Evolutionary conservation across 768 basidiomycete species (phyloP).

Genomic region (Ramaria sp.): DNA sequence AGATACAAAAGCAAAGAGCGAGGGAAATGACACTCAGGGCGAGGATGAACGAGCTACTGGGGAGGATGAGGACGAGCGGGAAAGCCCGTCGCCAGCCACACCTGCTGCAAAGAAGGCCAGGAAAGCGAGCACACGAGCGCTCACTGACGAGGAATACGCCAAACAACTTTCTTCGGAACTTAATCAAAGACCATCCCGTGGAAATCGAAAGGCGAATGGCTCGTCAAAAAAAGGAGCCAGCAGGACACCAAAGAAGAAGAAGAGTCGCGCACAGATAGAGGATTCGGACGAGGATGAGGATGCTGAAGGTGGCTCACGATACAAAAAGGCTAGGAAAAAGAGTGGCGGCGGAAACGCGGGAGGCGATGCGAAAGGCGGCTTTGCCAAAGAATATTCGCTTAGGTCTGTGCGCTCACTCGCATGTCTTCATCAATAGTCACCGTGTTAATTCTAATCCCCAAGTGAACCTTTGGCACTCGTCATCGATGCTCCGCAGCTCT

Average conservation of each 20-base stretch:
- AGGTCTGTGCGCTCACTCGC: conserved; percentile 35
- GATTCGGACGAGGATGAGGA: conserved; percentile 44
- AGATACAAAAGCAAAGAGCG: conserved; percentile 14
- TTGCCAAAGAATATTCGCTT: conserved; percentile 64
- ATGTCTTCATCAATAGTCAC: not conserved
- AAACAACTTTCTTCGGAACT: conserved; percentile 61
- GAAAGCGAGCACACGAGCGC: conserved; percentile 32
- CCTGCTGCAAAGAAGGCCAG: conserved; percentile 32
- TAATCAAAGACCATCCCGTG: conserved; percentile 42
- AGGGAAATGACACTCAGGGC: conserved; percentile 13
- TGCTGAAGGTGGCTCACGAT: conserved; percentile 25
- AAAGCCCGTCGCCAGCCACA: conserved; percentile 7
- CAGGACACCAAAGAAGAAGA: conserved; percentile 38
- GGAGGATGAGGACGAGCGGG: conserved; percentile 15
- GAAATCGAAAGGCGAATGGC: conserved; percentile 24
- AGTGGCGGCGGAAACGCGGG: conserved; percentile 21
- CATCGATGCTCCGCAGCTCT: conserved; percentile 54
- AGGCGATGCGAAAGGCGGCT: conserved; percentile 55
- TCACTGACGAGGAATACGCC: conserved; percentile 62
- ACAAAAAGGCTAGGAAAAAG: conserved; percentile 31
- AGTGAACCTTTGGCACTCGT: conserved; percentile 70
- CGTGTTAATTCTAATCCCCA: not conserved
- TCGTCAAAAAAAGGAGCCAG: conserved; percentile 20
- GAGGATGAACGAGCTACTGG: conserved; percentile 24
- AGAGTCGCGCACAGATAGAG: conserved; percentile 39